These are phyloP conservation scores for Linnemannia elongata DNA, from an alignment of 192 early-diverging fungal species.

Conservation along the genomic window DNA sequence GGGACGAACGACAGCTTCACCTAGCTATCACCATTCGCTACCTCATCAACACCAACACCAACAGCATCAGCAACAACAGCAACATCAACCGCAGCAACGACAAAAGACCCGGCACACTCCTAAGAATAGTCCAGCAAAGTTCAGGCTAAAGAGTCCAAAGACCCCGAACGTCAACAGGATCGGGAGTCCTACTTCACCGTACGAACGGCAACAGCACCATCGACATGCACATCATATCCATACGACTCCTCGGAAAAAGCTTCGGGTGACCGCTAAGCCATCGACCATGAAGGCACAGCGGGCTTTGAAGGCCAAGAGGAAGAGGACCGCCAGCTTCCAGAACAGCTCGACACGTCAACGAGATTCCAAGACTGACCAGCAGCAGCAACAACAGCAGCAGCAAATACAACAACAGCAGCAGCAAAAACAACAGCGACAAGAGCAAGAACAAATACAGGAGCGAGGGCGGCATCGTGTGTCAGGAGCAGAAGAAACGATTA, in stretches of 20 bases:
- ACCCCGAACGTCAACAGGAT: constrained; percentile 3
- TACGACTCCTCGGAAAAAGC: constrained; percentile 19
- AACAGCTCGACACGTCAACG: background rate
- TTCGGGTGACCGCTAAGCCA: constrained; percentile 39
- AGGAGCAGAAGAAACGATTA: background rate
- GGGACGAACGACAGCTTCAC: background rate
- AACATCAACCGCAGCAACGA: background rate
- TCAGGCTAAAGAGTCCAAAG: constrained; percentile 24
- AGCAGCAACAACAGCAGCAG: background rate
- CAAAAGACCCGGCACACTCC: background rate
- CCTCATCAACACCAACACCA: background rate
- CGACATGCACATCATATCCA: background rate
- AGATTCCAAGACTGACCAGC: background rate
- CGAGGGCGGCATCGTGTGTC: background rate
- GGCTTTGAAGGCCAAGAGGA: constrained; percentile 10
- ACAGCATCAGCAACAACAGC: background rate
- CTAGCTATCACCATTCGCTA: background rate
- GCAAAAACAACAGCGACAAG: background rate
- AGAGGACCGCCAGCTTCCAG: constrained; percentile 1
- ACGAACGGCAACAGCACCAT: constrained; percentile 27
- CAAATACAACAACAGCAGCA: background rate
- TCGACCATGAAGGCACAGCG: constrained; percentile 25
- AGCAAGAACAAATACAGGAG: background rate
- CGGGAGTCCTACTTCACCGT: constrained; percentile 33
- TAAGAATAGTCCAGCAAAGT: constrained; percentile 11